These are phyloP conservation scores for Triticum monococcum DNA, from an alignment of 176 grass and related monocot genomes.

Conservation along the genomic window DNA sequence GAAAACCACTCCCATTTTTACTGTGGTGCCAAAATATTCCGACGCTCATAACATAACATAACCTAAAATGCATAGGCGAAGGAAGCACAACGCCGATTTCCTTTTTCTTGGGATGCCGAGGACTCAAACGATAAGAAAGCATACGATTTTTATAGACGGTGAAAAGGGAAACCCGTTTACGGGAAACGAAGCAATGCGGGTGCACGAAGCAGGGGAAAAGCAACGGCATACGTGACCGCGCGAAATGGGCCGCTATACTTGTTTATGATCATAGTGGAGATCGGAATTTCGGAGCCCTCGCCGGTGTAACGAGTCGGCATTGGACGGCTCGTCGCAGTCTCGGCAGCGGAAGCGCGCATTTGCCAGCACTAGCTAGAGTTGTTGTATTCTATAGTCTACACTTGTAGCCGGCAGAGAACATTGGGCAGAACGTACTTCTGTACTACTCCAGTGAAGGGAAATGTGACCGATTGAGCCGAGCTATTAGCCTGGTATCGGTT, in stretches of 20 bases:
- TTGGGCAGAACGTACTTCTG: neutral
- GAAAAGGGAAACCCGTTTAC: no score
- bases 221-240: conserved; percentile 15
- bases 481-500: no score
- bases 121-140: no score
- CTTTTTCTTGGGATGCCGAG: no score
- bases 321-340: conserved; percentile 10
- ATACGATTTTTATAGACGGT: no score
- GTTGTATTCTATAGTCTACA: neutral
- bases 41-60: no score
- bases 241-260: neutral
- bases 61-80: no score
- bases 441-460: no score
- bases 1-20: no score
- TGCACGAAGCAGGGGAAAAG: conserved; percentile 11
- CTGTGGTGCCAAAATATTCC: no score
- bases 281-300: neutral
- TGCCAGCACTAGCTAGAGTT: neutral
- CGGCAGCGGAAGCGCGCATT: neutral
- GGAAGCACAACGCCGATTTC: no score
- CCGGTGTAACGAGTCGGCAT: conserved; percentile 30
- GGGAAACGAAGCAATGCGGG: neutral
- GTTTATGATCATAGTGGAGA: neutral
- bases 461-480: no score
- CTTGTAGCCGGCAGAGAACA: neutral